Evolutionary conservation across 306 rosid genomes (phyloP).

Genomic region (Corylus heterophylla): DNA sequence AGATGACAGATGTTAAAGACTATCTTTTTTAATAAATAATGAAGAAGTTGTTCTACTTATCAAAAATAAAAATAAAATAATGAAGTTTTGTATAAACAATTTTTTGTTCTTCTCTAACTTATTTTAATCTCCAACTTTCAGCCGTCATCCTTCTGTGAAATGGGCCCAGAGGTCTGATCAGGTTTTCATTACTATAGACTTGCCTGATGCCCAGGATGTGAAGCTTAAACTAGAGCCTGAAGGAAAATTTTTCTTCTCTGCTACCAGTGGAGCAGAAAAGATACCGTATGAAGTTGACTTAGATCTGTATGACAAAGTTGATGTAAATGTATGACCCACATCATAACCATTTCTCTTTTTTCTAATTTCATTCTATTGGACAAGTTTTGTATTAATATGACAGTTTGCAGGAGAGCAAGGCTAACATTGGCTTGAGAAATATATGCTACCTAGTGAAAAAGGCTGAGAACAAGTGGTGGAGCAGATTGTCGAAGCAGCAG

Average conservation of each 20-base stretch:
- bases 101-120: neutral
- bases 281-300: conserved; percentile 58
- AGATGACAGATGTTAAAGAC: neutral
- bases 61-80: too few relatives aligned
- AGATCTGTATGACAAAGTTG: conserved; percentile 58
- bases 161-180: conserved; percentile 77
- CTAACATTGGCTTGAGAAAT: conserved; percentile 54
- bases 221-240: conserved; percentile 69
- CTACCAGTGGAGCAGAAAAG: conserved; percentile 49
- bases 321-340: conserved; percentile 41
- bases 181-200: conserved; percentile 54
- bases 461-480: conserved; percentile 69
- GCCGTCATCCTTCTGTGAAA: conserved; percentile 72
- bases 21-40: neutral
- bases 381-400: neutral
- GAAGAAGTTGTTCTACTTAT: too few relatives aligned
- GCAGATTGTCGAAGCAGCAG: conserved; percentile 56
- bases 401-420: conserved; percentile 56
- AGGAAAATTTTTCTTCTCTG: conserved; percentile 67
- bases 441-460: conserved; percentile 55
- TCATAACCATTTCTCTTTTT: neutral
- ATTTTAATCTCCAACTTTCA: conserved; percentile 16
- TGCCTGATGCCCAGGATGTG: conserved; percentile 71
- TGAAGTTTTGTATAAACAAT: neutral
- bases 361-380: neutral